Evolutionary conservation across 768 basidiomycete genomes (phyloP), one percentile per base, ranked within the genome.

Genomic region (Lactifluus volemus): DNA sequence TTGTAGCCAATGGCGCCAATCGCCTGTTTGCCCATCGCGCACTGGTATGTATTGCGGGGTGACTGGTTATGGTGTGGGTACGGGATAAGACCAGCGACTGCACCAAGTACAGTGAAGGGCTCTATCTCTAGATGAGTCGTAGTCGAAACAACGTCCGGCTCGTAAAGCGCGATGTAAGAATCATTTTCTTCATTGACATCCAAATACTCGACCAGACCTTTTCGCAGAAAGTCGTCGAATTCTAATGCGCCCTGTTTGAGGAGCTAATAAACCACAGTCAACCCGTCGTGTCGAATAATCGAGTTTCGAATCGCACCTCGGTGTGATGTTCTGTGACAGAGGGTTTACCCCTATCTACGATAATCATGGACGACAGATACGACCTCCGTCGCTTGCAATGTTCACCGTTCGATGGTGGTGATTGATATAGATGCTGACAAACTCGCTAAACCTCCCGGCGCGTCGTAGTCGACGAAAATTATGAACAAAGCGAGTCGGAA

Each of bases 131-230:
- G 84, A 74, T 99, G 96, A 0, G 97, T 98, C 11, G 94, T 95
- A 2, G 81, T 74, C 49, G 81, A 76, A 25, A 84, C 82, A 68
- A 98, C 92, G 71, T 93, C 84, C 34, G 82, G 75, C 73, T 99
- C 97, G 74, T 97, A 95, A 49, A 98, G 79, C 2, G 97, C 94
- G 66, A 99, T 96, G 72, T 88, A 88, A 19, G 95, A 87, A 73
- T 98, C 97, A 71, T 98, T 98, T 74, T 99, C 97, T 74, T 99
- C 97, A 71, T 99, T 99, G 56, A 98, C 95, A 71, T 98, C 97
- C 44, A 98, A 84, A 70, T 99, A 99, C 72, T 99, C 97, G 61
- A 98, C 92, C 14, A 99, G 81, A 34, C 97, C 97, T 64, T 85
- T 85, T 49, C 82, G 81, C 21, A 99, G 78, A 75, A 99, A 98